Base-by-base conservation (phyloP, 2,329 filamentous ascomycete species). In the Nemania diffusa region DNA sequence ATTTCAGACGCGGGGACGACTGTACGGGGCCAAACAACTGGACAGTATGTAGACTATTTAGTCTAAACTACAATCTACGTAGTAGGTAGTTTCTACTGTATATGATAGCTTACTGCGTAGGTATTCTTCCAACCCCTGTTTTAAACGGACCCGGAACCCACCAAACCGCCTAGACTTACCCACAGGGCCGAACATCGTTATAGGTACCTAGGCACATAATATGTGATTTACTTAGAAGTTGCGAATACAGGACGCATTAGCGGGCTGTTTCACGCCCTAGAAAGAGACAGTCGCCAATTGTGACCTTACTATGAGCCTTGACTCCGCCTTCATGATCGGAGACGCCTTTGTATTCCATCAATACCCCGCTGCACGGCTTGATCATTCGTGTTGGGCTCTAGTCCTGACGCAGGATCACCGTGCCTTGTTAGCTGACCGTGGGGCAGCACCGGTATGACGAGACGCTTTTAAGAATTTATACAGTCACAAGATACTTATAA, bases 401-500 rank as follows among this genome's bases (percentile, higher is more conserved):
- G 37, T 17, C 37, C 37, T 56, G 48, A 48, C 48, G 55, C n/a
- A 26, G 64, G 59, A 46, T 59, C 50, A 56, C 13, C 9, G 27
- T 48, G 42, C 34, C 46, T 37, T 37, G 44, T 66, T 58, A 66
- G 58, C 58, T 57, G 59, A 58, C 26, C 53, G 56, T 63, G 53
- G 64, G 55, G 37, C 46, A 22, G 46, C 37, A 57, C n/a, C 32
- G 7, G 27, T 24, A 34, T 15, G 40, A 58, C 44, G 44, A 40
- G 37, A 26, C 59, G 55, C 53, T 55, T 32, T 51, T 29, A 34
- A 59, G 40, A 26, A 56, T 40, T 15, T 22, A 40, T 40, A 40
- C 8, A 11, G 52, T 40, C 52, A 40, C 52, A 56, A 24, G 52
- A 56, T n/a, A n/a, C n/a, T n/a, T n/a, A n/a, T 26, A 11, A 40